A percentile compares a stretch with the other conserved stretches of the same genome.
Conservation (phyloP, 1,139 yeast genomes). For the Sugiyamaella novakii region DNA sequence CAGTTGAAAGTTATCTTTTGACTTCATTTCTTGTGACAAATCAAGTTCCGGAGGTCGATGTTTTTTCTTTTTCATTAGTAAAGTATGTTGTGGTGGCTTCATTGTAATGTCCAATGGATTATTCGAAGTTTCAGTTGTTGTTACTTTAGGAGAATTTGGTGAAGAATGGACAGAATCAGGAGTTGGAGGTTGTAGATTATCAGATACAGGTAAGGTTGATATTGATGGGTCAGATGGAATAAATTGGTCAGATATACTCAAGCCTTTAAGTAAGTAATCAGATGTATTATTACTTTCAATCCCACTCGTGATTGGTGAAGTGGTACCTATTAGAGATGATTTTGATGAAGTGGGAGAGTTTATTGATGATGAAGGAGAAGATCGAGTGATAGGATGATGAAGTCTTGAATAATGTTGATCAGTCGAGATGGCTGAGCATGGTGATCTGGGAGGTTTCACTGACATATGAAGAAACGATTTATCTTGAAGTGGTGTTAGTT, state of each 20-base stretch:
- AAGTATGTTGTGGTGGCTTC: too few relatives aligned
- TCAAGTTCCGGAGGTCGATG: conserved; percentile 17
- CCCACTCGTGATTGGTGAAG: neutral
- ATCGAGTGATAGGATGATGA: neutral
- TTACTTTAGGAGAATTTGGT: neutral
- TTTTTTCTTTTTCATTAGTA: conserved; percentile 1
- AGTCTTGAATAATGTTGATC: conserved; percentile 6
- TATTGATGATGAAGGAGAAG: neutral
- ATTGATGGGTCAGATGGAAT: conserved; percentile 1
- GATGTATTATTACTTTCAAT: neutral
- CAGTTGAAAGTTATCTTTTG: neutral
- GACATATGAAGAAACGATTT: conserved; percentile 3
- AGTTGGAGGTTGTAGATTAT: conserved; percentile 12
- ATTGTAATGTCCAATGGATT: too few relatives aligned
- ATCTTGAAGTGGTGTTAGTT: neutral
- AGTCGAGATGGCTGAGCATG: conserved; percentile 11
- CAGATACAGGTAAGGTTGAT: conserved; percentile 1
- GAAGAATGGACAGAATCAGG: conserved; percentile 11
- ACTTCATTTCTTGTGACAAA: conserved; percentile 5
- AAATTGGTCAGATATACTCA: neutral
- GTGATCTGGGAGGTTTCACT: conserved; percentile 15
- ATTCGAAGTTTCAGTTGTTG: neutral
- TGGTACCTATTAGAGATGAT: neutral
- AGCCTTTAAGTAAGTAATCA: neutral
- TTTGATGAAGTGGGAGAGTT: neutral